phyloP scores from a whole-genome alignment of 2,329 filamentous ascomycete genomes.

The Magnaporthiopsis rhizophila region DNA sequence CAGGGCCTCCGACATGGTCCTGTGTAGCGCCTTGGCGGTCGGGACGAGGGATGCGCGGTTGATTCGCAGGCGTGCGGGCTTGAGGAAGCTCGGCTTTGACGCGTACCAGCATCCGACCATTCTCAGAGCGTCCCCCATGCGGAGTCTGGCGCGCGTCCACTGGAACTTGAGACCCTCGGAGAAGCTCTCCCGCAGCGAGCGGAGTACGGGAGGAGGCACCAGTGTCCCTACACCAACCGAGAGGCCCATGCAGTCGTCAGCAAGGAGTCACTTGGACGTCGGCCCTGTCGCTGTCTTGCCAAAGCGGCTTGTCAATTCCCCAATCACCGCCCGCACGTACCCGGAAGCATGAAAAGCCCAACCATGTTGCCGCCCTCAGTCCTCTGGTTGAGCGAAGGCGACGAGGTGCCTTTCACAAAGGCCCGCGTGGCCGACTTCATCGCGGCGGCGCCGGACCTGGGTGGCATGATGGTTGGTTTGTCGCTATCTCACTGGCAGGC shows the following conservation, averaged over 20 bases:
- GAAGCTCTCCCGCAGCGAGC: constrained; percentile 21
- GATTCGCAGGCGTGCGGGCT: constrained; percentile 35
- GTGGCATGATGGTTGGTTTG: no score
- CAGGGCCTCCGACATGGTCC: constrained; percentile 52
- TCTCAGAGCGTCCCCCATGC: constrained; percentile 26
- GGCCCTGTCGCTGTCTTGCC: no score
- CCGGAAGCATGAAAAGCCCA: constrained; percentile 4
- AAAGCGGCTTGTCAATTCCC: background rate
- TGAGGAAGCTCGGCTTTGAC: constrained; percentile 36
- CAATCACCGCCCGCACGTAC: constrained; percentile 1
- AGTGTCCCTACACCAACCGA: constrained; percentile 34
- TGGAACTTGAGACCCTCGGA: constrained; percentile 26
- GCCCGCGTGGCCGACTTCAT: no score
- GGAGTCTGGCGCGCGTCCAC: constrained; percentile 27
- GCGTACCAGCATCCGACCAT: constrained; percentile 32
- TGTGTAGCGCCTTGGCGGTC: constrained; percentile 51
- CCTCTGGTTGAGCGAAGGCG: background rate
- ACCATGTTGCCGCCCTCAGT: background rate
- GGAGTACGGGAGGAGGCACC: constrained; percentile 31
- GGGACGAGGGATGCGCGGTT: constrained; percentile 34
- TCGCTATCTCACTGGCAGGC: no score
- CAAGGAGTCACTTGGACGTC: no score
- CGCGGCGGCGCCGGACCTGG: no score
- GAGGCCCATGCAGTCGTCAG: no score
- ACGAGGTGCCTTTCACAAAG: background rate